These are phyloP conservation scores for Climacium dendroides DNA, from an alignment of 225 moss, liverwort and hornwort species.

Conservation along the genomic window DNA sequence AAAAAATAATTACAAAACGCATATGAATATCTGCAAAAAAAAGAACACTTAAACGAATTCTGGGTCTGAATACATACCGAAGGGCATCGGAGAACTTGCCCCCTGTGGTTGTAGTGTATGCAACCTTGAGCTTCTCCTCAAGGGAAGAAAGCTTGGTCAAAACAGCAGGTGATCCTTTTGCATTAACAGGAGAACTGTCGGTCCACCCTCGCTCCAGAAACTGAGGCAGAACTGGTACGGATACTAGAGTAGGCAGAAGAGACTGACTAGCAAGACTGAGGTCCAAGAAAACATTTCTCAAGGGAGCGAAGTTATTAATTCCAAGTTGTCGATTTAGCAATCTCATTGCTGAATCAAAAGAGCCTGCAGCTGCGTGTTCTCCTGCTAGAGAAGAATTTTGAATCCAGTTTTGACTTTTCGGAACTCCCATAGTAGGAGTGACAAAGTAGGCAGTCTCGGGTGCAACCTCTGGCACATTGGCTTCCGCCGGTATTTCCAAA, in stretches of 20 bases:
- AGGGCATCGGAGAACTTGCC: constrained; percentile 74
- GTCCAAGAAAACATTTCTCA: constrained; percentile 53
- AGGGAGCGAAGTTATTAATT: constrained; percentile 55
- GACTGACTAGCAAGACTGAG: constrained; percentile 70
- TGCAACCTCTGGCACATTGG: constrained; percentile 30
- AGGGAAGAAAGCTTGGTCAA: constrained; percentile 64
- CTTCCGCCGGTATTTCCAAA: constrained; percentile 69
- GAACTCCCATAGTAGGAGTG: constrained; percentile 58
- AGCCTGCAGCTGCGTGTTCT: constrained; percentile 86
- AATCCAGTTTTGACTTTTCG: constrained; percentile 71
- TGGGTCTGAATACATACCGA: neutral
- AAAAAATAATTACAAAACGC: neutral
- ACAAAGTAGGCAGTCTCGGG: constrained; percentile 48
- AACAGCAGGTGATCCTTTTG: constrained; percentile 65
- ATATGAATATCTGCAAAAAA: neutral
- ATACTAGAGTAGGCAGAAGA: constrained; percentile 59
- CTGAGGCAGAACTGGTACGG: constrained; percentile 47
- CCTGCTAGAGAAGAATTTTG: constrained; percentile 81
- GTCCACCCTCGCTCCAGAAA: constrained; percentile 83
- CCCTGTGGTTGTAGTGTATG: constrained; percentile 71
- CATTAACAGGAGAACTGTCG: constrained; percentile 51
- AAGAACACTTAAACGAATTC: neutral
- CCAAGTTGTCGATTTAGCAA: constrained; percentile 73
- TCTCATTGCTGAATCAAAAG: constrained; percentile 87
- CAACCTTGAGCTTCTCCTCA: constrained; percentile 69